These are phyloP conservation scores for Aspergillus haitiensis DNA, from an alignment of 495 filamentous ascomycete genomes.

Conservation along the genomic window DNA sequence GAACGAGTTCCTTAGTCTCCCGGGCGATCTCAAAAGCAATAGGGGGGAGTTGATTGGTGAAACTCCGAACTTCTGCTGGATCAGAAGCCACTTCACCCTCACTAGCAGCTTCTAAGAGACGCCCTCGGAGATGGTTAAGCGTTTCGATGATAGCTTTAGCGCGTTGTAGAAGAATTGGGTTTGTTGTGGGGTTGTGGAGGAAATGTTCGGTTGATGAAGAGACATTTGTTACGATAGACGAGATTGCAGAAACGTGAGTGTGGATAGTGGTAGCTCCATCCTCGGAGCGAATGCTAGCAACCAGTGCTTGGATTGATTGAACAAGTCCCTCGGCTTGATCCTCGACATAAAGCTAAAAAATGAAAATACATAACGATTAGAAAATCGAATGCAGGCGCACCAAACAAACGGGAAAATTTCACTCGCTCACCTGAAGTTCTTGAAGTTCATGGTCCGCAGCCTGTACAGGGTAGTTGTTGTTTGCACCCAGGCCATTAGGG, in stretches of 20 bases:
- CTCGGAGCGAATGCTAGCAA: conserved; percentile 73
- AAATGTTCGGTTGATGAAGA: conserved; percentile 63
- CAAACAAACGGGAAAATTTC: neutral
- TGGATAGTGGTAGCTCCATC: conserved; percentile 64
- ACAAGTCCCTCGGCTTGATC: conserved; percentile 80
- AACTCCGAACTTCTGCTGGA: conserved; percentile 58
- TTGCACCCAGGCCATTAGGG: conserved; percentile 33
- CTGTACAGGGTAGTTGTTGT: conserved; percentile 39
- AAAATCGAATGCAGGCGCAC: neutral
- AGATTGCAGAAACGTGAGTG: conserved; percentile 70
- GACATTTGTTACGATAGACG: conserved; percentile 67
- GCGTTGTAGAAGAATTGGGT: conserved; percentile 52
- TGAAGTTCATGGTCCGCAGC: conserved; percentile 60
- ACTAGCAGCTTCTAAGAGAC: conserved; percentile 65
- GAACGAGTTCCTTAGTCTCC: conserved; percentile 75
- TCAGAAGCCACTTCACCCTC: conserved; percentile 58
- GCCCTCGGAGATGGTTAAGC: conserved; percentile 62
- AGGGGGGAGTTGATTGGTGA: conserved; percentile 71
- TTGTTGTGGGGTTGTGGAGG: conserved; percentile 45
- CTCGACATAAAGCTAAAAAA: conserved; percentile 70
- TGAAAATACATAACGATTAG: neutral
- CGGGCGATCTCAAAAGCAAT: conserved; percentile 86
- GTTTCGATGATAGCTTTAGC: conserved; percentile 62
- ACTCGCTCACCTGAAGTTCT: conserved; percentile 64
- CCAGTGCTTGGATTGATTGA: conserved; percentile 77